Base-by-base conservation (phyloP, 257 asterid species). In the Ilex aquifolium region DNA sequence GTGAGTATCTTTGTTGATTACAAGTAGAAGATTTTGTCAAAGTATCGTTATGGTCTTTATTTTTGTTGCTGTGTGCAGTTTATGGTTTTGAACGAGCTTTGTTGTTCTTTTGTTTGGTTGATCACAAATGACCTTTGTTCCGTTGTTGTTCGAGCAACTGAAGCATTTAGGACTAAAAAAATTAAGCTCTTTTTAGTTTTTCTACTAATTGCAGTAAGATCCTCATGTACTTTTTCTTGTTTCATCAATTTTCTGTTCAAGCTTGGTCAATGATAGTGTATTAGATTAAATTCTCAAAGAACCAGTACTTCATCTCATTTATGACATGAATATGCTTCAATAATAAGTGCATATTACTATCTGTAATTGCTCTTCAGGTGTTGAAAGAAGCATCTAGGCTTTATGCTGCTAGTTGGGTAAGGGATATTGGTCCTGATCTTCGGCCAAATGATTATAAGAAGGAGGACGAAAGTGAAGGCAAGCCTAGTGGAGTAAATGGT, bases 381-480 rank as follows among this genome's bases (percentile, higher is more conserved):
- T 66, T 93, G 77, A 90, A 90, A 82, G 88, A 87, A 81, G 95
- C 97, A 9, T 80, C 82, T 52, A 77, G 95, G 64, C 86, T 87
- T 8, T 90, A 93, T 67, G 85, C 69, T n/a, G 96, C 91, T 31
- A 90, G 97, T 74, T 90, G 97, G 99, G 92, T 84, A 21, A 77
- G 99, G 78, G 97, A 93, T 62, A 90, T 90, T 56, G 96, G 97
- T 69, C 99, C 96, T 12, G 96, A 90, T 46, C 93, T 90, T 64
- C 83, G 96, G 64, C 99, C 99, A 48, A 63, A 74, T 70, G 86
- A 81, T 17, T 75, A 90, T 88, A 90, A 73, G 66, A 85, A 63
- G 77, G 69, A 72, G 67, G 66, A 64, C 71, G 84, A 75, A 61
- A 56, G 40, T 32, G 78, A 67, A 55, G 79, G 62, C 61, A 17